phyloP scores from a whole-genome alignment of 139 green algal genomes.

The Eudorina sp. region DNA sequence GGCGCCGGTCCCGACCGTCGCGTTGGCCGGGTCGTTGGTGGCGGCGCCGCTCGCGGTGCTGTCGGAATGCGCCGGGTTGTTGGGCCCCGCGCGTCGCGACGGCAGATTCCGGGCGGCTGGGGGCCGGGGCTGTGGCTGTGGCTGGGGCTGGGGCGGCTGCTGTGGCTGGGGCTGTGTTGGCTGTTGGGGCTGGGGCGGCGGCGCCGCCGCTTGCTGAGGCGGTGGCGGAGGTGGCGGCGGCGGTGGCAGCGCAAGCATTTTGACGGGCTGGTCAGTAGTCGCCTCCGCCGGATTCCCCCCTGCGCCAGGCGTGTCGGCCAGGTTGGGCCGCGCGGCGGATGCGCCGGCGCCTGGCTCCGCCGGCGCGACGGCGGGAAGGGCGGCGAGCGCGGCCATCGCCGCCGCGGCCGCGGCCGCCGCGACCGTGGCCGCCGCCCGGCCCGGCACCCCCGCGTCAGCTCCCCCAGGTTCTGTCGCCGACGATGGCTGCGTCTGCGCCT shows the following conservation, averaged over 20 bases:
- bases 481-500: background rate
- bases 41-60: background rate
- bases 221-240: background rate
- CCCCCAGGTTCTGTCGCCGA: background rate
- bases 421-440: background rate
- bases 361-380: too few relatives aligned
- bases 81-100: background rate
- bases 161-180: too few relatives aligned
- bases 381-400: too few relatives aligned
- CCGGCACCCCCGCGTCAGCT: background rate
- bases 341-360: too few relatives aligned
- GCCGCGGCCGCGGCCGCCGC: too few relatives aligned
- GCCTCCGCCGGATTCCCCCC: too few relatives aligned
- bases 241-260: too few relatives aligned
- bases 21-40: background rate
- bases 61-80: background rate
- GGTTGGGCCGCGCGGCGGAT: too few relatives aligned
- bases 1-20: background rate
- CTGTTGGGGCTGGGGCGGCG: background rate
- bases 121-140: background rate
- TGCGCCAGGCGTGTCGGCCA: too few relatives aligned
- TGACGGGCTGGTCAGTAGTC: too few relatives aligned
- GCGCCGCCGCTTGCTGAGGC: background rate
- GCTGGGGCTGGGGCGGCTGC: background rate
- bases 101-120: too few relatives aligned